A percentile compares a stretch with the other conserved stretches of the same genome.
Conservation (phyloP, 768 basidiomycete species). For the Suillus discolor region DNA sequence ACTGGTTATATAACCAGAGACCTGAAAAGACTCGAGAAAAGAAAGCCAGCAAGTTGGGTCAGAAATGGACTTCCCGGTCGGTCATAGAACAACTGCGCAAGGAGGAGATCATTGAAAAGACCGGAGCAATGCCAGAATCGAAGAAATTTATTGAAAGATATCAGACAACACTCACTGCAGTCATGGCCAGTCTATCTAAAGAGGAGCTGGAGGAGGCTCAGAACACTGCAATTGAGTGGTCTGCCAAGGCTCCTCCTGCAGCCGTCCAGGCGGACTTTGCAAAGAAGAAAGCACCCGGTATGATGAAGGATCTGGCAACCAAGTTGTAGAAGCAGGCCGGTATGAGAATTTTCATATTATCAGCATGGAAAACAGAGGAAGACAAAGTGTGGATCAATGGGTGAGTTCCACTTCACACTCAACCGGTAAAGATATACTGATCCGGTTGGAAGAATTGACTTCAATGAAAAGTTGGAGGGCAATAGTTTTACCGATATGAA, state of each 20-base stretch:
- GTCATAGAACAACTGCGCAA: not conserved
- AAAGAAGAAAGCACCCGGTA: not conserved
- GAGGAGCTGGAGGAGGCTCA: slow-evolving; percentile 4
- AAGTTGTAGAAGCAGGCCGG: slow-evolving; percentile 9
- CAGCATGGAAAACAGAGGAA: not conserved
- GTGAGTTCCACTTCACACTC: not conserved
- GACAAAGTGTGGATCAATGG: not conserved
- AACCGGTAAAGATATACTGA: not conserved
- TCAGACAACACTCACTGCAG: not conserved
- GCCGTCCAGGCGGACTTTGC: not conserved
- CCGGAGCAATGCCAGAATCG: not conserved
- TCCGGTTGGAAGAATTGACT: not conserved
- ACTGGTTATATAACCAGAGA: slow-evolving; percentile 3
- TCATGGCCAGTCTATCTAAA: slow-evolving; percentile 2
- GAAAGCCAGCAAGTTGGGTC: not conserved
- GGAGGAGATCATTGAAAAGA: slow-evolving; percentile 1
- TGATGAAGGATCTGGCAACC: not conserved
- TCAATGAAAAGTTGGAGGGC: slow-evolving; percentile 2
- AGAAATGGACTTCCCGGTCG: not conserved
- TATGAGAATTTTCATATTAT: slow-evolving; percentile 1
- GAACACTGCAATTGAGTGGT: not conserved
- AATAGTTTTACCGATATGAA: not conserved
- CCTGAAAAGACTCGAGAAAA: not conserved
- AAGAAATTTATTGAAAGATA: not conserved
- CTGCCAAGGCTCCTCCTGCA: slow-evolving; percentile 1